Conservation (phyloP, 1,284 basidiomycete species). For the Cryptococcus wingfieldii region DNA sequence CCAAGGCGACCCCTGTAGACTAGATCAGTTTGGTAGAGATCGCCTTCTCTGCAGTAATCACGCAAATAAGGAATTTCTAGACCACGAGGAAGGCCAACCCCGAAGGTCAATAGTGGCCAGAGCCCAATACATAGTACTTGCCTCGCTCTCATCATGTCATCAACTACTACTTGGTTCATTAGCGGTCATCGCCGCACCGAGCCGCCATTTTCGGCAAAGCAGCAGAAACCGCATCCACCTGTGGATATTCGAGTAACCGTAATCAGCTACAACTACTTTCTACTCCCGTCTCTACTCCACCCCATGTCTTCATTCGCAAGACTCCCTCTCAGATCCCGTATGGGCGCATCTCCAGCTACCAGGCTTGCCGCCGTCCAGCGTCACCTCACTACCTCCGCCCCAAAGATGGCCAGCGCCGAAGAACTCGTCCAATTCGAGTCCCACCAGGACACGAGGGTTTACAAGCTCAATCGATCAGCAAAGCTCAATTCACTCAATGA, state of each 20-base stretch:
- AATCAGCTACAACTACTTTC: not conserved
- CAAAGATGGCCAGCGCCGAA: conserved; percentile 11
- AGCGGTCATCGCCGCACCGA: not conserved
- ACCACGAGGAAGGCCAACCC: no score
- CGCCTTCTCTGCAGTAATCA: no score
- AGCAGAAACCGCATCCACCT: not conserved
- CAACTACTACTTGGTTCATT: not conserved
- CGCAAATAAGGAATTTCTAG: no score
- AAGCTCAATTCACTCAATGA: conserved; percentile 84
- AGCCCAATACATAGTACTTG: no score
- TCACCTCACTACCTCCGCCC: conserved; percentile 20
- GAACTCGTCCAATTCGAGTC: conserved; percentile 28
- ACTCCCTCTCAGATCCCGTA: not conserved
- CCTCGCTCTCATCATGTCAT: no score
- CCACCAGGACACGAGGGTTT: conserved; percentile 25
- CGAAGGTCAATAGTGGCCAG: no score
- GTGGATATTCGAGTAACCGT: not conserved
- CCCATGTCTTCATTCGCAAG: conserved; percentile 3
- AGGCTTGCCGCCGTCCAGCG: conserved; percentile 30
- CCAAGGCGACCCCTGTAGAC: no score
- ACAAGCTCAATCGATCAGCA: conserved; percentile 59
- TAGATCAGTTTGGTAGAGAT: no score
- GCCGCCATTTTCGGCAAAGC: not conserved
- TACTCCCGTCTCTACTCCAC: not conserved
- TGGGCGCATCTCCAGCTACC: conserved; percentile 2